phyloP scores from a whole-genome alignment of 495 filamentous ascomycete species.

The Cryomyces minteri region DNA sequence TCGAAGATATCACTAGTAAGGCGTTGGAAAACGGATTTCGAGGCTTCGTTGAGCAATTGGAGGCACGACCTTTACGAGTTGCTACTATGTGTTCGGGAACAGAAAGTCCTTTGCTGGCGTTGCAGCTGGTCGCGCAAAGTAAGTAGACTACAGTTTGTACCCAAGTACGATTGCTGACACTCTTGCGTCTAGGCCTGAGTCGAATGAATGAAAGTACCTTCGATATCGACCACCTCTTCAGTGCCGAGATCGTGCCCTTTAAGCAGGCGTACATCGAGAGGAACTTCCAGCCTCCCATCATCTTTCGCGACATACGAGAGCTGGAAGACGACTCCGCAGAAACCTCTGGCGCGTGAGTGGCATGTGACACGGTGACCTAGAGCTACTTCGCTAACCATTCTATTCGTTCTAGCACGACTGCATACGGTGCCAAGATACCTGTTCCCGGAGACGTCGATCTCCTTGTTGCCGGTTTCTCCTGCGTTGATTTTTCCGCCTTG shows the following conservation, averaged over 20 bases:
- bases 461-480: conserved; percentile 58
- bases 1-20: conserved; percentile 23
- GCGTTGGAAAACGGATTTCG: conserved; percentile 22
- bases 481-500: conserved; percentile 51
- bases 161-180: background rate
- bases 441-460: conserved; percentile 48
- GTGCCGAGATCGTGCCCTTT: conserved; percentile 57
- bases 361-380: too few relatives aligned
- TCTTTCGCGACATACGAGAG: conserved; percentile 57
- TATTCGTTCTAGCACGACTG: conserved; percentile 31
- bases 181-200: conserved; percentile 13
- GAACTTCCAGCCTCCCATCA: conserved; percentile 41
- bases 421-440: conserved; percentile 38
- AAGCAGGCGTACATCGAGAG: conserved; percentile 71
- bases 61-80: conserved; percentile 32
- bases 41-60: conserved; percentile 20
- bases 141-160: conserved; percentile 6
- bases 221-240: conserved; percentile 47
- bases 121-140: conserved; percentile 32
- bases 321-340: conserved; percentile 21
- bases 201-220: conserved; percentile 13
- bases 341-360: conserved; percentile 33
- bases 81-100: conserved; percentile 75
- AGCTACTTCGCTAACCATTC: too few relatives aligned
- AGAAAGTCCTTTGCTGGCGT: conserved; percentile 54